Evolutionary conservation across 345 rosid genomes (phyloP), one percentile per base, ranked within the genome.

Genomic region (Dipteronia dyeriana): DNA sequence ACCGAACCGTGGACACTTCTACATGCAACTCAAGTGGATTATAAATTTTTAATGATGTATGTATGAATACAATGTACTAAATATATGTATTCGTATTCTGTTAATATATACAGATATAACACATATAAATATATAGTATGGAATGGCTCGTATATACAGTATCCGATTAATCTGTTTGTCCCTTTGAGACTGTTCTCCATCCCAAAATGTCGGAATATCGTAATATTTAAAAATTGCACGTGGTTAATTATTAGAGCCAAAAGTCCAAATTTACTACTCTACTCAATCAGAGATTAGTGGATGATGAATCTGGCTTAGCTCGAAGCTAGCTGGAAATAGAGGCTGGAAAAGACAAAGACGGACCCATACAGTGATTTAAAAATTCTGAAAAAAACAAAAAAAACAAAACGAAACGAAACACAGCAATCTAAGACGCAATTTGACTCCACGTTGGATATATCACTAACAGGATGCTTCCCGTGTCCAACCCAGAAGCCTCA

Each of bases 401-500:
- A n/a, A n/a, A n/a, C n/a, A n/a, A n/a, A n/a, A n/a, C n/a, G n/a
- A n/a, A n/a, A n/a, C n/a, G n/a, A 47, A 13, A 8, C 25, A 12
- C 13, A 14, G 6, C 49, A 41, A 67, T 10, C 13, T 22, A 41
- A 10, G 63, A 56, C 61, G 23, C 26, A 66, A 38, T 17, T 38
- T 10, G 13, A 41, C 13, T 67, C 70, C 14, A 20, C 62, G 8
- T 59, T 51, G 57, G 57, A 16, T 4, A 0, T 3, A 0, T 13
- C 17, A 13, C 54, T 13, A 13, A 49, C 13, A 65, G 12, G 73
- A 25, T 49, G 25, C 47, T 70, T 70, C 74, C 74, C 3, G 25
- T 53, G 63, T 53, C 62, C 11, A 53, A 8, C 76, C 67, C 16
- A 60, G 76, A 73, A 73, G 65, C 75, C 25, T 19, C 63, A 7